Conservation (phyloP, 208 protist species). For the Trypanosomatidae sp. region DNA sequence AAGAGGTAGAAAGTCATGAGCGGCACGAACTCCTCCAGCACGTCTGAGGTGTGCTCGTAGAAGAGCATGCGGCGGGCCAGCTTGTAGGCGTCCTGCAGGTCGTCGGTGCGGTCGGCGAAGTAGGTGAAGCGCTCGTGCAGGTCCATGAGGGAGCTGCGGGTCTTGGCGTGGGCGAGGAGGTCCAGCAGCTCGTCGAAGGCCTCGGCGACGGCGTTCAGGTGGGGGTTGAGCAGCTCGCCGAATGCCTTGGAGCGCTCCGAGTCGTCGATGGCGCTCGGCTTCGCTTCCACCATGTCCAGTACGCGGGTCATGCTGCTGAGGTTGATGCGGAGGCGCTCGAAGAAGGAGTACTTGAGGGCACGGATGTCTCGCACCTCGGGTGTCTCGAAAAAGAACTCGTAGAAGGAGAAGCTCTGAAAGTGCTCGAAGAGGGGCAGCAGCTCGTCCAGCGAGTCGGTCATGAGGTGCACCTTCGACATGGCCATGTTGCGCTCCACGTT, state of each 20-base stretch:
- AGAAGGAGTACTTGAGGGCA: conserved; percentile 56
- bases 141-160: conserved; percentile 34
- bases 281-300: conserved; percentile 77
- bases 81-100: conserved; percentile 65
- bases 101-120: conserved; percentile 45
- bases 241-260: conserved; percentile 70
- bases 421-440: conserved; percentile 59
- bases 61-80: conserved; percentile 73
- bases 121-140: conserved; percentile 40
- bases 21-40: conserved; percentile 86
- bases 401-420: conserved; percentile 70
- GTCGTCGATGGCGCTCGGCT: conserved; percentile 69
- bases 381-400: conserved; percentile 84
- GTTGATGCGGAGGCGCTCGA: conserved; percentile 73
- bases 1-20: conserved; percentile 93
- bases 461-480: conserved; percentile 78
- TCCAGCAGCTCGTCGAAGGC: conserved; percentile 71
- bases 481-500: conserved; percentile 87
- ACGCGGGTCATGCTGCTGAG: conserved; percentile 79
- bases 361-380: conserved; percentile 66
- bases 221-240: conserved; percentile 54
- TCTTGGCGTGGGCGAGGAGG: conserved; percentile 49
- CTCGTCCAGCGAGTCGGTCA: conserved; percentile 68
- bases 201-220: conserved; percentile 52
- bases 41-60: conserved; percentile 70